Base-by-base conservation (phyloP, 2,329 filamentous ascomycete species). In the Talaromyces rugulosus region DNA sequence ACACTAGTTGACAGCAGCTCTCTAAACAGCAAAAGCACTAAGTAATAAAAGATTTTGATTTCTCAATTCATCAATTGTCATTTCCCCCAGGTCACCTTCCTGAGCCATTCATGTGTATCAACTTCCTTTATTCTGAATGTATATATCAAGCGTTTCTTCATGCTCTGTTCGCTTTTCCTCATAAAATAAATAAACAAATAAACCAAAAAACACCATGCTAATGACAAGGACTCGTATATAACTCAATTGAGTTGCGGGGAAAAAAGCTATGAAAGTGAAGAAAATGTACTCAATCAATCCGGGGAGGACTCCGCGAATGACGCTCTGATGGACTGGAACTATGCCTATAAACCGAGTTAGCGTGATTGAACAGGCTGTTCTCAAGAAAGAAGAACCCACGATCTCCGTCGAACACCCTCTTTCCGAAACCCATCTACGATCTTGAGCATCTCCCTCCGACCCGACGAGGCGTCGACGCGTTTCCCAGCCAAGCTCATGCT, bases 401-500 rank as follows among this genome's bases (percentile, higher is more conserved):
- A 92, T 81, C 89, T 83, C 73, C 93, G 85, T 67, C 91, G 84
- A 76, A 96, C 91, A 27, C 91, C 94, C 75, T 97, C 93, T 74
- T 92, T 92, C 63, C 92, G 86, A 70, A 96, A 85, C 40, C 83
- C 88, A 69, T 97, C 92, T 66, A 98, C 96, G 42, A 95, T 93
- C 71, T 87, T 88, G 66, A 96, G 77, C 86, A 99, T 98, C 75
- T 96, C 91, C 75, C 96, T 96, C 59, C 95, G 83, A 1, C 90
- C 92, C 5, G 88, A 88, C 51, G 80, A 78, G 4, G 92, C 91
- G 77, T 97, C 91, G 57, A 98, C 88, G 70, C 89, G 85, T 73
- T 92, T 92, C 28, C 90, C 91, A 5, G 85, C 87, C 85, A 98
- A 89, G 71, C 90, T 95, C 95, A 99, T 98, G 65, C 88, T 93